Evolutionary conservation across 83 land plant species (phyloP), one percentile per base, ranked within the genome.

Genomic region (Larix sibirica): DNA sequence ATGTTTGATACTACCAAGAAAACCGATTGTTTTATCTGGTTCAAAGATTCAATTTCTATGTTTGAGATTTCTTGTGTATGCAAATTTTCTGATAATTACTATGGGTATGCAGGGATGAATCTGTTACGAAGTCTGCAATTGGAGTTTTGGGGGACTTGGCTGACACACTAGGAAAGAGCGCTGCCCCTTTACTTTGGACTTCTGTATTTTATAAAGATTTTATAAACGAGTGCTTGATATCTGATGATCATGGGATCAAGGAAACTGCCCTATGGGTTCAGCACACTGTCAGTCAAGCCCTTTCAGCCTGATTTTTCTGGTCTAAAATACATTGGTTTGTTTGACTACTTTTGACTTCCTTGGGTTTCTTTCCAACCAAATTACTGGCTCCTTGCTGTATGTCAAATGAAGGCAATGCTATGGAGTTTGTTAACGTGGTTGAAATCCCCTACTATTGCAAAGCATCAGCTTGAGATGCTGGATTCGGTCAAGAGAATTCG

Each of bases 201-300:
- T 94, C 95, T 73, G 86, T 86, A 47, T 89, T 94, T 84, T 86
- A 90, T 92, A 94, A 90, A 86, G 95, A 91, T 73, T 94, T 96
- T 81, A 84, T 96, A 77, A 92, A 91, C 65, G 98, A 96, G 81
- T 96, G 98, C 88, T 83, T 92, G 77, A 90, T 92, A 23, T 89
- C 96, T 38, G 96, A 92, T 44, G 96, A 96, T 40, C 90, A 84
- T 80, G 89, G 87, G 87, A 88, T 96, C 44, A 94, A 94, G 81
- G 98, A 96, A 85, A 94, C 92, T 67, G 98, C 98, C 38, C 95
- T 92, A 62, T 96, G 98, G 98, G 98, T 91, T 74, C 92, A 89
- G 89, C 77, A 85, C 59, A 91, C 93, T 78, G 84, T 96, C 76
- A 86, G 81, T 73, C 93, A 92, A 23, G 93, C 89, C 28, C 73